Conservation (phyloP, 1,139 yeast species). For the Candida sanyaensis region DNA sequence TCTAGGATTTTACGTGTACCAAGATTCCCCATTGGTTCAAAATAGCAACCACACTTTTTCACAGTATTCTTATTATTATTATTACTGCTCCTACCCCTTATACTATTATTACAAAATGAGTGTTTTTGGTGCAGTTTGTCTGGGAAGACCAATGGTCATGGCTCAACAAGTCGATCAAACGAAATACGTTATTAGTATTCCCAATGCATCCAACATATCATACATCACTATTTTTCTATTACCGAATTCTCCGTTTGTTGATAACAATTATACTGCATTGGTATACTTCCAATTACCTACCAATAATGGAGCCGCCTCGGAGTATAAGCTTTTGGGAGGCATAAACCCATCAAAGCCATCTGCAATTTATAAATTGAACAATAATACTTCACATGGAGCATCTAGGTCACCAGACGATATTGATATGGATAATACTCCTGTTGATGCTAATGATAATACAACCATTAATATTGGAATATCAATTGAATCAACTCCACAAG, state of each 20-base stretch:
- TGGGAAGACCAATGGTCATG: constrained; percentile 56
- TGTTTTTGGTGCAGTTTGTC: constrained; percentile 60
- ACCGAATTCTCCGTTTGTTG: constrained; percentile 66
- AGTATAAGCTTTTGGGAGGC: constrained; percentile 78
- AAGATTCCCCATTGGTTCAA: no score
- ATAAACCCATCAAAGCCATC: constrained; percentile 78
- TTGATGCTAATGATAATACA: constrained; percentile 25
- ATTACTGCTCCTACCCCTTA: no score
- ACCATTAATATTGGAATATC: constrained; percentile 79
- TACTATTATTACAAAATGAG: constrained; percentile 7
- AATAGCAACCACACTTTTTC: not conserved
- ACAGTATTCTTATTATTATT: not conserved
- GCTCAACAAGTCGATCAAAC: constrained; percentile 64
- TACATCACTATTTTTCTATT: constrained; percentile 76
- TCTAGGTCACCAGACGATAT: constrained; percentile 30
- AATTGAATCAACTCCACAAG: constrained; percentile 71
- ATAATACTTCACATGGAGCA: constrained; percentile 29
- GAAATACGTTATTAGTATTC: constrained; percentile 61
- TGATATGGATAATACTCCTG: constrained; percentile 22
- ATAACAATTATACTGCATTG: constrained; percentile 73
- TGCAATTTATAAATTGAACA: constrained; percentile 83
- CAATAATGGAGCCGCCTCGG: constrained; percentile 30
- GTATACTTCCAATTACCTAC: constrained; percentile 86
- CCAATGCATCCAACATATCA: constrained; percentile 64
- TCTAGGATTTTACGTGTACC: no score